Evolutionary conservation across 1,284 basidiomycete genomes (phyloP).

Genomic region (Abortiporus biennis): DNA sequence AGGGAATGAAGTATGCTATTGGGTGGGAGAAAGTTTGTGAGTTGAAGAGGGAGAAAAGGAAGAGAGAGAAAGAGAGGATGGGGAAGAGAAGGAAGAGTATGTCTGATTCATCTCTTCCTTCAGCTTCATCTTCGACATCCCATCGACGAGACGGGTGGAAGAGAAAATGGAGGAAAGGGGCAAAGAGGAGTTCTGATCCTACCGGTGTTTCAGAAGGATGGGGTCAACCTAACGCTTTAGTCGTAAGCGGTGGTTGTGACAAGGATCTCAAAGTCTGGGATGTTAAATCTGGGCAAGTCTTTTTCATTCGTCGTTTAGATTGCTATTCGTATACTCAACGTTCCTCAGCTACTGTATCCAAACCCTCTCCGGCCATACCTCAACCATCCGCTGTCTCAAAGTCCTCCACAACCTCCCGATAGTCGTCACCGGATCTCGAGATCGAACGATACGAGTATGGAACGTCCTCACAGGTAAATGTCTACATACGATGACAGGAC

Average conservation of each 20-base stretch:
- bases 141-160: too few relatives aligned
- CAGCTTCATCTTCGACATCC: too few relatives aligned
- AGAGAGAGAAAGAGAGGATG: too few relatives aligned
- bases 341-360: conserved; percentile 69
- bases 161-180: too few relatives aligned
- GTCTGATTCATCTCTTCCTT: too few relatives aligned
- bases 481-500: conserved; percentile 73
- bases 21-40: too few relatives aligned
- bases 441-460: conserved; percentile 88
- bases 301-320: neutral
- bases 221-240: conserved; percentile 61
- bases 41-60: too few relatives aligned
- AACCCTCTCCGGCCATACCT: conserved; percentile 79
- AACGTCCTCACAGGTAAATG: conserved; percentile 78
- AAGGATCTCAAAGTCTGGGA: conserved; percentile 92
- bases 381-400: conserved; percentile 89
- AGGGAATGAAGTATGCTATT: too few relatives aligned
- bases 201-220: conserved; percentile 64
- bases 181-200: too few relatives aligned
- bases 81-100: too few relatives aligned
- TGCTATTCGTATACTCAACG: neutral
- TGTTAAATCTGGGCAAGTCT: conserved; percentile 64
- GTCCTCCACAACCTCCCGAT: conserved; percentile 85
- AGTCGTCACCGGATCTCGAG: conserved; percentile 87
- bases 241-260: conserved; percentile 93